Evolutionary conservation across 148 eudicot genomes (phyloP).

Genomic region (Silene conica): DNA sequence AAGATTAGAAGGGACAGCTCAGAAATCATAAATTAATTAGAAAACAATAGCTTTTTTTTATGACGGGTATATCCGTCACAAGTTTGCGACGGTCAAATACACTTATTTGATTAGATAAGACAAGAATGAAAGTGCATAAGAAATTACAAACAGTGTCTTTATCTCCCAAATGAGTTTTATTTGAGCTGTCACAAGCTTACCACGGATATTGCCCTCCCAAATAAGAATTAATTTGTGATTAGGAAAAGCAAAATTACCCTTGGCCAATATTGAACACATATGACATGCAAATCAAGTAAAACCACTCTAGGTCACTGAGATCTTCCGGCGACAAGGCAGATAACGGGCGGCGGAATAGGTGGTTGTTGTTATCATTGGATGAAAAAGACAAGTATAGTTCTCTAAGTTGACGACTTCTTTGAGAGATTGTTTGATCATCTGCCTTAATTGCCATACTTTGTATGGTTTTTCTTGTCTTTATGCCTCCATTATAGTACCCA

Average conservation of each 20-base stretch:
- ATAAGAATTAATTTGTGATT: too few relatives aligned
- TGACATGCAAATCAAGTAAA: slow-evolving; percentile 68
- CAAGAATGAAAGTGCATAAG: too few relatives aligned
- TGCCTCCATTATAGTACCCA: slow-evolving; percentile 65
- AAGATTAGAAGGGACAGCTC: too few relatives aligned
- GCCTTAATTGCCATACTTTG: slow-evolving; percentile 26
- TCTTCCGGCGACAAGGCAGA: slow-evolving; percentile 49
- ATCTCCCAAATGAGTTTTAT: too few relatives aligned
- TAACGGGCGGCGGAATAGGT: slow-evolving; percentile 23
- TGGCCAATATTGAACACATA: slow-evolving; percentile 44
- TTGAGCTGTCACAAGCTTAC: too few relatives aligned
- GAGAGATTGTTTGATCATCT: slow-evolving; percentile 41
- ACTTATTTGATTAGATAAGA: too few relatives aligned
- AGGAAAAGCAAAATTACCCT: slow-evolving; percentile 29
- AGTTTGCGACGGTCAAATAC: too few relatives aligned
- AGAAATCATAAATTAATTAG: too few relatives aligned
- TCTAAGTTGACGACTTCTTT: slow-evolving; percentile 51
- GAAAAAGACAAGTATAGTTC: slow-evolving; percentile 50
- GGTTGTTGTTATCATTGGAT: slow-evolving; percentile 30
- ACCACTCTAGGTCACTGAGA: slow-evolving; percentile 58
- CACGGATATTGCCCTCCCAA: too few relatives aligned
- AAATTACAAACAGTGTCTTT: too few relatives aligned
- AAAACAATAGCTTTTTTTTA: too few relatives aligned
- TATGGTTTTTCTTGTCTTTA: slow-evolving; percentile 41
- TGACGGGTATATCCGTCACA: too few relatives aligned